A percentile compares a stretch with the other conserved stretches of the same genome.
These are phyloP conservation scores for Bocquillonia castaneifolia DNA, from an alignment of 441 rosid species.

Conservation along the genomic window DNA sequence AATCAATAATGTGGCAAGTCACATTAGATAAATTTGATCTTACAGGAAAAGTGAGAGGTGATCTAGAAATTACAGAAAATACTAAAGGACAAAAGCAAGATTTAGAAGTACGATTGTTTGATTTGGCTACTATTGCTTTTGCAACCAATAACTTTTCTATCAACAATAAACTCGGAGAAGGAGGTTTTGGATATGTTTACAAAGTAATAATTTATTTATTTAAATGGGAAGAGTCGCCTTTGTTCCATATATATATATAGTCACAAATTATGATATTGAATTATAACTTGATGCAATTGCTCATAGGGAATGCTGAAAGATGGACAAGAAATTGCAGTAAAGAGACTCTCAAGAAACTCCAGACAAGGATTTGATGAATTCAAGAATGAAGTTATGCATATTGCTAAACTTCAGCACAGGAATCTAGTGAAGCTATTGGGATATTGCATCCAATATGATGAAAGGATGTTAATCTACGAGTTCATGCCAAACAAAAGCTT, in stretches of 20 bases:
- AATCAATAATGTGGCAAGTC: background rate
- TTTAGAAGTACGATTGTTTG: slow-evolving; percentile 57
- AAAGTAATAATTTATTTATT: slow-evolving; percentile 37
- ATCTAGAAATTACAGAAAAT: background rate
- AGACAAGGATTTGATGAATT: slow-evolving; percentile 54
- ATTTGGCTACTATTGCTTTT: slow-evolving; percentile 41
- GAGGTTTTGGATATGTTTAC: slow-evolving; percentile 82
- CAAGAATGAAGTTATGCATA: slow-evolving; percentile 46
- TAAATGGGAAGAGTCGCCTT: background rate
- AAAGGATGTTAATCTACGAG: slow-evolving; percentile 49
- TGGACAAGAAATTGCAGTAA: slow-evolving; percentile 50
- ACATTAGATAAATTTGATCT: background rate
- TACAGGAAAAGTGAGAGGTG: background rate
- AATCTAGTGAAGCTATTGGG: slow-evolving; percentile 53
- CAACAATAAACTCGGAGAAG: slow-evolving; percentile 63
- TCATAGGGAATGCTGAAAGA: slow-evolving; percentile 55
- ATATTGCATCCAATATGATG: slow-evolving; percentile 43
- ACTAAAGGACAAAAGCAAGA: slow-evolving; percentile 38
- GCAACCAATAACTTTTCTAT: slow-evolving; percentile 56
- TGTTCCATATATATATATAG: too few relatives aligned
- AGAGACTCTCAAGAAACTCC: slow-evolving; percentile 48
- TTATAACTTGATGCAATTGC: background rate
- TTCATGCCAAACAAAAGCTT: slow-evolving; percentile 28
- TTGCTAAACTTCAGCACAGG: slow-evolving; percentile 51
- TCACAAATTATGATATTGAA: background rate